Evolutionary conservation across 1,139 yeast species (phyloP), one percentile per base, ranked within the genome.

Genomic region (Hemisphaericaspora xylanilytica): DNA sequence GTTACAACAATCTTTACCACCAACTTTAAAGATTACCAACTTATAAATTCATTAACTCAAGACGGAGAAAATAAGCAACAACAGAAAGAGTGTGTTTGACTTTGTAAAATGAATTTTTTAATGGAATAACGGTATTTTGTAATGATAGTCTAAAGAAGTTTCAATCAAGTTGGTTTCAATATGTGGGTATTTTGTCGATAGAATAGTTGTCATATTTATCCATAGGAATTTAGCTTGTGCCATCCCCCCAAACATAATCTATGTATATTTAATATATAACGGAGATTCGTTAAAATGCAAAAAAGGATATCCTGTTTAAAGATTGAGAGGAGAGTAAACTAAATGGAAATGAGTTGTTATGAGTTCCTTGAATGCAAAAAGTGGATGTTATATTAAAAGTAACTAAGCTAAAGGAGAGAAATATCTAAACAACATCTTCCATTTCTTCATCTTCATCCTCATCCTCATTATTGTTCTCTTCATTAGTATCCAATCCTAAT

Each of bases 1-100:
- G 82, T 82, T 92, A 76, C 86, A 87, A 69, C 97, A 92, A 81
- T 86, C 97, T 65, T 82, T 92, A 68, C 97, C 97, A 73, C 96
- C 97, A 70, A 81, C 89, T 65, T 81, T 90, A 71, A 80, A 80
- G 68, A 81, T 84, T 70, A 80, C 80, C 71, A 73, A 69, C 67
- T 76, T 78, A 73, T 80, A 79, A 78, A 47, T 47, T 24, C 25
- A n/a, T 21, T 34, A n/a, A 20, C 10, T 16, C 10, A 5, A 2
- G n/a, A 3, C 13, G 11, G 31, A 14, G 13, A 10, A 17, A 32
- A 17, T 8, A 18, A 13, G n/a, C 7, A 13, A 21, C 8, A 20
- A 20, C 9, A 6, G 6, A 20, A 9, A 6, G 6, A 20, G 8
- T 20, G 9, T 9, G 6, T 20, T 20, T 6, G 22, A 20, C 8